Base-by-base conservation (phyloP, 2,329 filamentous ascomycete species). In the Trichophyton simii region DNA sequence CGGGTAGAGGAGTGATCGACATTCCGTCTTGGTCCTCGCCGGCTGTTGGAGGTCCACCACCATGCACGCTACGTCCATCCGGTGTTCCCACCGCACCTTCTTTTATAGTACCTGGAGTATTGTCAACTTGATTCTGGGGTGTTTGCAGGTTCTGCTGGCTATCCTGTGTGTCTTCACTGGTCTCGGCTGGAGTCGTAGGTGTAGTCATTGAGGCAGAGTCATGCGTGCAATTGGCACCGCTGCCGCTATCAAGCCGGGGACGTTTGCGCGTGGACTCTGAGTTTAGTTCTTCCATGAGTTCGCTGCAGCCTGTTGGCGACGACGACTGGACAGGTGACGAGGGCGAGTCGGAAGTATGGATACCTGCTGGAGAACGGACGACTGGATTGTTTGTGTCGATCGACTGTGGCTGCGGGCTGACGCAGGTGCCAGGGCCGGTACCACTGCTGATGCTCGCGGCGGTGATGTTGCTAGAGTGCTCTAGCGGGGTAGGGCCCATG, bases 401-500 rank as follows among this genome's bases (percentile, higher is more conserved):
- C 52, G 31, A 36, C 34, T 34, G 52, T 55, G 52, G 52, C 52
- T 34, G 52, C 52, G 31, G 52, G 52, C 28, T 55, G 52, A 28
- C 52, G 52, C 52, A 55, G 52, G 52, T 36, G 52, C 52, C 52
- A 36, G 48, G 22, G 48, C 48, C 25, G 22, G 52, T 55, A 28
- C 52, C 28, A 15, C 22, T 36, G 52, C 28, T 36, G 11, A 28
- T 20, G 52, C 31, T 36, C 31, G 28, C 28, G 52, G 52, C 11
- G 31, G 28, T 58, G 57, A 68, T 72, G 72, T 70, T 72, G 73
- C 70, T 70, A 71, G 71, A 75, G 72, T 70, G 74, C 66, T 75
- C 73, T 76, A 75, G 74, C 72, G 74, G 74, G 73, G 73, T 68
- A 73, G 67, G 72, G 71, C 70, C 75, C 74, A 77, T 76, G 70